Conservation (phyloP, 2,329 filamentous ascomycete genomes). For the Madurella fahalii region DNA sequence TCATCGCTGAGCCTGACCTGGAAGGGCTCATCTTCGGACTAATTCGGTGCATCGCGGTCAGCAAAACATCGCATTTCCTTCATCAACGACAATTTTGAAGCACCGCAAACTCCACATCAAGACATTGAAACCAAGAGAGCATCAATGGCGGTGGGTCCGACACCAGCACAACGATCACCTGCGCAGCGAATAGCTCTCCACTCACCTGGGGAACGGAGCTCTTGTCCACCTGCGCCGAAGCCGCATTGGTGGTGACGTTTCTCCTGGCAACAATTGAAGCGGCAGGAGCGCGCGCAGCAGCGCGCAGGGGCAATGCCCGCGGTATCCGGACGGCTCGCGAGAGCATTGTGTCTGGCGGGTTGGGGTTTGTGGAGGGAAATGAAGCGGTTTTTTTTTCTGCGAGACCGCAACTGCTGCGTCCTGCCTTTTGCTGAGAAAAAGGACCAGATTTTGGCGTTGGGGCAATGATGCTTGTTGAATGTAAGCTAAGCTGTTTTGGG, state of each 20-base stretch:
- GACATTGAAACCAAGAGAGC: background rate
- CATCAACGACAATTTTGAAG: background rate
- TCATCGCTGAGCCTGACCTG: constrained; percentile 90
- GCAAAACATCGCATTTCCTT: constrained; percentile 1
- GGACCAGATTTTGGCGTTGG: constrained; percentile 28
- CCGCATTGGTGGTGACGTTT: constrained; percentile 91
- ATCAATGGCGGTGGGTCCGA: background rate
- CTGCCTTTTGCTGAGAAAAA: constrained; percentile 19
- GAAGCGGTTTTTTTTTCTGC: constrained; percentile 7
- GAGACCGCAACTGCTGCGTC: constrained; percentile 17
- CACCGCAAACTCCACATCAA: background rate
- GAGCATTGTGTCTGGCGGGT: constrained; percentile 52
- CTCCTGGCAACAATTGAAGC: constrained; percentile 54
- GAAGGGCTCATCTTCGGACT: constrained; percentile 95
- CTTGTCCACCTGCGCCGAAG: constrained; percentile 84
- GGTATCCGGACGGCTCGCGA: constrained; percentile 63
- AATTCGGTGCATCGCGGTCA: constrained; percentile 18
- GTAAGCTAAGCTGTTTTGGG: constrained; percentile 21
- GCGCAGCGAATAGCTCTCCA: constrained; percentile 7
- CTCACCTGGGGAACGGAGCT: constrained; percentile 53
- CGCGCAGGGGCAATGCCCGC: constrained; percentile 57
- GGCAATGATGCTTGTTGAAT: constrained; percentile 28
- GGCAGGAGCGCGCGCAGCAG: constrained; percentile 41
- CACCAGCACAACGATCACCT: constrained; percentile 2
- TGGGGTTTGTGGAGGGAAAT: background rate